These are phyloP conservation scores for Hylodesmum podocarpum DNA, from an alignment of 306 rosid species.

Conservation along the genomic window DNA sequence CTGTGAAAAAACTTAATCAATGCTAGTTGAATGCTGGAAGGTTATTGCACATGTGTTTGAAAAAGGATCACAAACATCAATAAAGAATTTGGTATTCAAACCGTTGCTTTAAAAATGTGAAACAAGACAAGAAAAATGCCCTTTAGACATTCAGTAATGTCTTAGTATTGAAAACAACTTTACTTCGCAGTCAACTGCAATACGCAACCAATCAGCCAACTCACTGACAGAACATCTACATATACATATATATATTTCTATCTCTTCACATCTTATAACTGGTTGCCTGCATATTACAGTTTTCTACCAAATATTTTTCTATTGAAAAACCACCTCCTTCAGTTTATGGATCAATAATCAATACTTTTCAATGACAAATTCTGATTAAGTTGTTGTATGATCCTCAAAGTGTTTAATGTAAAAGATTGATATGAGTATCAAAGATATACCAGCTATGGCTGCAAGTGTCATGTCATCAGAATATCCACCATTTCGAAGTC, in stretches of 20 bases:
- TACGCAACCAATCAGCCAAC: too few species aligned
- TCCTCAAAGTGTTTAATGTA: neutral
- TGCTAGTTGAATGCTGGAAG: neutral
- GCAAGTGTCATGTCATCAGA: slow-evolving; percentile 99
- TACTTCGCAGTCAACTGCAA: too few species aligned
- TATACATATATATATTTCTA: too few species aligned
- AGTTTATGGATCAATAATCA: neutral
- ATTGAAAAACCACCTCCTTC: too few species aligned
- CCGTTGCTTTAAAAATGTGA: too few species aligned
- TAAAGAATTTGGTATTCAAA: too few species aligned
- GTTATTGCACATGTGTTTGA: neutral
- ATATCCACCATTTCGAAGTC: slow-evolving; percentile 90
- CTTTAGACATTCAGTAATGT: too few species aligned
- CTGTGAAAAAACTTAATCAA: neutral
- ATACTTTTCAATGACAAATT: neutral
- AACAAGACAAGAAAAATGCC: neutral
- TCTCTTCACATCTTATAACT: too few species aligned
- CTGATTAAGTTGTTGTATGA: neutral
- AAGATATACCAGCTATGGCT: slow-evolving; percentile 76
- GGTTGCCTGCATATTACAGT: too few species aligned
- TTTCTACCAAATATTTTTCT: too few species aligned
- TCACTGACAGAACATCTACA: too few species aligned
- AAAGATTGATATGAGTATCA: neutral
- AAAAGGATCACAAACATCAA: neutral
- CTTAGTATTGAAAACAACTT: too few species aligned